A percentile compares a stretch with the other conserved stretches of the same genome.
These are phyloP conservation scores for Termitomyces sp. DNA, from an alignment of 1,284 basidiomycete genomes.

Conservation along the genomic window DNA sequence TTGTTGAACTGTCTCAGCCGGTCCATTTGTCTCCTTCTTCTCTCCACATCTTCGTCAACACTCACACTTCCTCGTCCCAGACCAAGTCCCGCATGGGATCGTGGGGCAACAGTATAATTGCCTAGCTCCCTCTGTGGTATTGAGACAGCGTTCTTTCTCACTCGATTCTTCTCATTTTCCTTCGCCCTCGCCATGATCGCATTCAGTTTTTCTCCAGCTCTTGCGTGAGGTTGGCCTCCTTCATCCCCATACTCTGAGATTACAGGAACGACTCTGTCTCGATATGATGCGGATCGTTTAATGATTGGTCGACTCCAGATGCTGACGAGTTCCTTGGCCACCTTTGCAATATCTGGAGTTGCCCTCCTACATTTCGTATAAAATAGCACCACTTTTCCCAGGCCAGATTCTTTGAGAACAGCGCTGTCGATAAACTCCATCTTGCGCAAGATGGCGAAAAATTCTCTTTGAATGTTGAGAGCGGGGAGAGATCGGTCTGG, in stretches of 20 bases:
- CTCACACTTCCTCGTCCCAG: slow-evolving; percentile 36
- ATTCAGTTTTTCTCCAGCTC: slow-evolving; percentile 50
- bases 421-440: slow-evolving; percentile 91
- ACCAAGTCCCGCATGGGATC: slow-evolving; percentile 43
- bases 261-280: slow-evolving; percentile 64
- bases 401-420: slow-evolving; percentile 86
- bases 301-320: slow-evolving; percentile 93
- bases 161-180: slow-evolving; percentile 60
- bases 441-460: slow-evolving; percentile 81
- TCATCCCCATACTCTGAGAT: slow-evolving; percentile 30
- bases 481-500: slow-evolving; percentile 91
- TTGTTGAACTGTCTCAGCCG: slow-evolving; percentile 57
- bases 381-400: slow-evolving; percentile 92
- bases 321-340: slow-evolving; percentile 83
- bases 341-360: slow-evolving; percentile 72
- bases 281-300: slow-evolving; percentile 82
- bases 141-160: slow-evolving; percentile 71
- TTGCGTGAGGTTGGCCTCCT: slow-evolving; percentile 16
- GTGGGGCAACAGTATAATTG: slow-evolving; percentile 72
- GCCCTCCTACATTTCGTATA: slow-evolving; percentile 95
- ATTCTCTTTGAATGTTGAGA: slow-evolving; percentile 91
- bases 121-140: slow-evolving; percentile 70
- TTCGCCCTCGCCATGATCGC: slow-evolving; percentile 67
- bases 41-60: slow-evolving; percentile 66
- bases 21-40: slow-evolving; percentile 68